Base-by-base conservation (phyloP, 345 rosid species). In the Salix arbutifolia region DNA sequence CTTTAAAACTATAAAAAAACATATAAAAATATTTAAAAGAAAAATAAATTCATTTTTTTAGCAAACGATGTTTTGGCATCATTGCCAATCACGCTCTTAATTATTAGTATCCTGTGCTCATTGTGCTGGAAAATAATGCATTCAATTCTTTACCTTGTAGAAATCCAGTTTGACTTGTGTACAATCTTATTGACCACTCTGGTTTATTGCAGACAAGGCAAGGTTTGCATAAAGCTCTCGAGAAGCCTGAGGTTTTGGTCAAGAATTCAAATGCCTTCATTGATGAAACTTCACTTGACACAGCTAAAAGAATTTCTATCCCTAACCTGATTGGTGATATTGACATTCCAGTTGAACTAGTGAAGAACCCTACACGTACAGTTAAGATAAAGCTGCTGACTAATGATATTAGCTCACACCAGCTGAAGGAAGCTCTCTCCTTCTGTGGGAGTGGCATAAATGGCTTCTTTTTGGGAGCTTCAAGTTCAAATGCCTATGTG, bases 251-350 rank as follows among this genome's bases (percentile, higher is more conserved):
- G 17, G 37, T 78, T 35, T 0, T 6, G 40, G 4, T 82, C 61
- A 42, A 5, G 1, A 31, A 10, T 30, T 0, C 0, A 13, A 61
- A 18, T 65, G 77, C 12, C 70, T 26, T 84, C 75, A 62, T 86
- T 19, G 82, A 84, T 78, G 76, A 77, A 78, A 26, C 69, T 67
- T 82, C 76, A 78, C 74, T 61, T 40, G 84, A 76, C 56, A 73
- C 35, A 65, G 68, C 62, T 9, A 69, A 56, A 37, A 76, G 4
- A 67, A 82, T 77, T 48, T 67, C 74, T 69, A 77, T 86, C 78
- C 87, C 89, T 12, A 67, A 71, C 67, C 79, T 76, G 73, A 82
- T 86, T 75, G 85, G 85, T 28, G 89, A 86, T 78, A 77, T 83
- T 52, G 83, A 78, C 44, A 79, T 79, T 70, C 86, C 89, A 56